Evolutionary conservation across 1,139 yeast species (phyloP).

Genomic region (Lodderomyces parapsilosis): DNA sequence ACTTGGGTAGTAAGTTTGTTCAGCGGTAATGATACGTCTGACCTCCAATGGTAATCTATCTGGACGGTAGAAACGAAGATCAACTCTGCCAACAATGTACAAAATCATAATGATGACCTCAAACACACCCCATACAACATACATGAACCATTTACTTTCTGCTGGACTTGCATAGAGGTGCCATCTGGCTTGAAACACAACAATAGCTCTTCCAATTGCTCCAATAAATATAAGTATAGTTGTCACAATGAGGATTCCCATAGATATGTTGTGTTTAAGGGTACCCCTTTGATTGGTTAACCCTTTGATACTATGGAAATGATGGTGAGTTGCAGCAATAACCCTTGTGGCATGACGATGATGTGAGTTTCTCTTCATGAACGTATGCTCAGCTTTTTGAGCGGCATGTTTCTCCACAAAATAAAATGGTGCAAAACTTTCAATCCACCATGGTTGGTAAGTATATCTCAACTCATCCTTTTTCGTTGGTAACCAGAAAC

Average conservation of each 20-base stretch:
- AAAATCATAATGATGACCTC: constrained; percentile 35
- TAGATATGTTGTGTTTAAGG: constrained; percentile 36
- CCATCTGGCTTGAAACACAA: constrained; percentile 28
- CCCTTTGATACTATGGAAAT: constrained; percentile 42
- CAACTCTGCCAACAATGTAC: constrained; percentile 44
- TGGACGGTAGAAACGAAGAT: constrained; percentile 47
- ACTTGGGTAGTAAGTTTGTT: constrained; percentile 29
- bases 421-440: constrained; percentile 40
- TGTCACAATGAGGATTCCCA: constrained; percentile 30
- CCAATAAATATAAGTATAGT: constrained; percentile 36
- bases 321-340: constrained; percentile 46
- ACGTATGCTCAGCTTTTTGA: constrained; percentile 39
- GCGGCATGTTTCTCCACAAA: constrained; percentile 40
- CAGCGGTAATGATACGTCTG: constrained; percentile 41
- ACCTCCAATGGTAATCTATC: constrained; percentile 40
- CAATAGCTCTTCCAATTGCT: constrained; percentile 32
- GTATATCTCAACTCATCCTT: constrained; percentile 45
- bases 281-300: constrained; percentile 39
- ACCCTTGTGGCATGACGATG: constrained; percentile 45
- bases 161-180: constrained; percentile 20
- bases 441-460: constrained; percentile 51
- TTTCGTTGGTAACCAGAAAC: constrained; percentile 44
- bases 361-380: constrained; percentile 43
- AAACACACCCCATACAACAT: constrained; percentile 39
- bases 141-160: constrained; percentile 30